Evolutionary conservation across 345 rosid species (phyloP).

Genomic region (Dipteronia sinensis): DNA sequence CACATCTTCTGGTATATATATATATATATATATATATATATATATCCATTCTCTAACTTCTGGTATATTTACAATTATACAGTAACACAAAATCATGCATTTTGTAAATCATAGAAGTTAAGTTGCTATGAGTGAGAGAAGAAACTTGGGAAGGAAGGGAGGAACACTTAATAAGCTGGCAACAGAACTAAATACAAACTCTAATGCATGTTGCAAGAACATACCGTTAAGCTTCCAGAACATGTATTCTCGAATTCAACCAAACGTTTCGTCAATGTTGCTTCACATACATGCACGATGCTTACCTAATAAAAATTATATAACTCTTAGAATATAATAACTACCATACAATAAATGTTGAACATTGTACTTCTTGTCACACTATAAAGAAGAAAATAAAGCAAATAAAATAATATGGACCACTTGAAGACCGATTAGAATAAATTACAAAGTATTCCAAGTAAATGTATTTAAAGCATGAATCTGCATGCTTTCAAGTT

Average conservation of each 20-base stretch:
- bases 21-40: no score
- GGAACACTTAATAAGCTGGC: no score
- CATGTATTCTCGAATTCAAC: conserved; percentile 84
- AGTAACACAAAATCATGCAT: not conserved
- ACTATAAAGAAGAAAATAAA: no score
- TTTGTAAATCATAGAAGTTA: not conserved
- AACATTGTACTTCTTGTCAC: not conserved
- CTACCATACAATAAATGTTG: not conserved
- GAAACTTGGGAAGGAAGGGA: not conserved
- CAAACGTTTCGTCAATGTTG: conserved; percentile 87
- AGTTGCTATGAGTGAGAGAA: not conserved
- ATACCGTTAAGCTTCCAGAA: conserved; percentile 83
- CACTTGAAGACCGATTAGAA: no score
- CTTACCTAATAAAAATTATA: conserved; percentile 49
- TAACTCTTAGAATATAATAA: not conserved
- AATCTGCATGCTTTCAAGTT: not conserved
- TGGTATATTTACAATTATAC: not conserved
- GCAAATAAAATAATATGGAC: no score
- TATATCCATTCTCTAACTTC: not conserved
- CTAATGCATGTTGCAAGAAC: conserved; percentile 25
- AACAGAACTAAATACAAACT: no score
- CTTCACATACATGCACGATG: conserved; percentile 88
- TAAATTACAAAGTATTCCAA: not conserved
- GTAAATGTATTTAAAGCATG: not conserved
- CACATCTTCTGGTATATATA: not conserved